These are phyloP conservation scores for Magnaporthiopsis incrustans DNA, from an alignment of 2,329 filamentous ascomycete genomes.

Conservation along the genomic window DNA sequence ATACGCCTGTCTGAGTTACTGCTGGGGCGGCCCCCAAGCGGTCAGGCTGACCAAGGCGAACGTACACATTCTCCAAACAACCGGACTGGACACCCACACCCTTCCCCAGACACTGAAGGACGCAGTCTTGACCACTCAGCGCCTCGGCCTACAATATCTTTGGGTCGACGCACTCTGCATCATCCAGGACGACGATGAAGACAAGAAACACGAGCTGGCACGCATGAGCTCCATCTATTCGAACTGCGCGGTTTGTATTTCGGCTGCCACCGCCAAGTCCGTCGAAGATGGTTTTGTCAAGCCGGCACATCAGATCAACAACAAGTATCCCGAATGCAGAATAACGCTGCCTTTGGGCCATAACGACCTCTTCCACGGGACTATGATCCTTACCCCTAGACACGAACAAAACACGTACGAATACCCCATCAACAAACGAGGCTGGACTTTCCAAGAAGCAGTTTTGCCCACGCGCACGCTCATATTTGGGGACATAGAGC, in stretches of 20 bases:
- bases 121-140: background rate
- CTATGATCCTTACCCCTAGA: no score
- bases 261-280: background rate
- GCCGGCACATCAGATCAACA: background rate
- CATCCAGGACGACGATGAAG: background rate
- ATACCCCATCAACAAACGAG: no score
- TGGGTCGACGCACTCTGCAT: slow-evolving; percentile 8
- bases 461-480: no score
- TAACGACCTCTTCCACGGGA: background rate
- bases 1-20: slow-evolving; percentile 6
- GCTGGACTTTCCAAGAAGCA: no score
- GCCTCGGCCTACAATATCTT: background rate
- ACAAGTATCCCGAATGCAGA: accelerated
- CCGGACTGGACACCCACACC: background rate
- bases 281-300: background rate
- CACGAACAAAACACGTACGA: no score
- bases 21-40: slow-evolving; percentile 3
- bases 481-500: no score
- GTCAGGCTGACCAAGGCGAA: background rate
- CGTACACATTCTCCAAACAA: background rate
- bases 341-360: background rate
- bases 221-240: background rate
- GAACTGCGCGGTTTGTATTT: background rate
- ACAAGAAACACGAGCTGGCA: background rate
- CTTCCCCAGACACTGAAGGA: slow-evolving; percentile 6